Conservation (phyloP, 305 asterid species). For the Plantago lanceolata region DNA sequence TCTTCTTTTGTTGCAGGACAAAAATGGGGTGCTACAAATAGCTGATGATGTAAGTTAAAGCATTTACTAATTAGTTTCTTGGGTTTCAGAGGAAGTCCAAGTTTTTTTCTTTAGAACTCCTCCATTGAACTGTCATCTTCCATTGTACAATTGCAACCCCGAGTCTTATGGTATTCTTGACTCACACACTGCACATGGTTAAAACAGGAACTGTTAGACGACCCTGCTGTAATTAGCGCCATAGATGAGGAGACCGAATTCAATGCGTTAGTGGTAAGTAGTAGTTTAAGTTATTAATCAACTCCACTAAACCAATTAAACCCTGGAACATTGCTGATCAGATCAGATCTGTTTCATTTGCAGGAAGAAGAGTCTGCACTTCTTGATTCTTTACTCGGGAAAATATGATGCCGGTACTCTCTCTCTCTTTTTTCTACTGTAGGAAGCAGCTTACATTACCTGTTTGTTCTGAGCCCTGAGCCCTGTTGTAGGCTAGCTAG, state of each 20-base stretch:
- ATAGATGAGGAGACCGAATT: conserved; percentile 99
- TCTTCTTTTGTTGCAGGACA: conserved; percentile 42
- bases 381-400: conserved; percentile 74
- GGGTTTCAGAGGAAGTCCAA: background rate
- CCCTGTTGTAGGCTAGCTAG: conserved; percentile 20
- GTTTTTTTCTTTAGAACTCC: conserved; percentile 4
- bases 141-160: background rate
- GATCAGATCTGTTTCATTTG: conserved; percentile 23
- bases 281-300: background rate
- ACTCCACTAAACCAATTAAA: conserved; percentile 17
- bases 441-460: conserved; percentile 16
- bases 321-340: conserved; percentile 19
- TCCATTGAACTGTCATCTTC: background rate
- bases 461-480: conserved; percentile 15
- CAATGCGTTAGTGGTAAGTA: conserved; percentile 89
- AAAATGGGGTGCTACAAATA: conserved; percentile 61
- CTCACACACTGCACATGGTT: conserved; percentile 5
- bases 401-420: conserved; percentile 36
- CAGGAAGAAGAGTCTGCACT: conserved; percentile 97
- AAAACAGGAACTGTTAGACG: conserved; percentile 83
- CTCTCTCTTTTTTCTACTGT: background rate
- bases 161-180: background rate
- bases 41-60: conserved; percentile 81
- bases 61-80: background rate
- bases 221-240: conserved; percentile 65